Evolutionary conservation across 75 land plant genomes (phyloP).

Genomic region (Larix kaempferi): DNA sequence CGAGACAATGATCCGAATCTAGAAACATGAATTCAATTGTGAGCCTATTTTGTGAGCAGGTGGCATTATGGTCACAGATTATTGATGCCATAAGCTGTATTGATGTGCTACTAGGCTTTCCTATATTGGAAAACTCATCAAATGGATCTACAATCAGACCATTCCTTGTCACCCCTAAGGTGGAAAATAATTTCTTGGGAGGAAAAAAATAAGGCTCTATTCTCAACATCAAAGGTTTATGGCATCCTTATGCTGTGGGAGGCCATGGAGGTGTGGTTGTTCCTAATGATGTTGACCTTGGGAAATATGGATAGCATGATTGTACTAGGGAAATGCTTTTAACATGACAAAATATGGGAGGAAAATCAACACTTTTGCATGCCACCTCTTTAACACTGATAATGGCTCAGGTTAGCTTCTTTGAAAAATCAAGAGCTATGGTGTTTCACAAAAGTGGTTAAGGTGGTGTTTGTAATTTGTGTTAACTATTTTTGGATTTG

Average conservation of each 20-base stretch:
- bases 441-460: not conserved
- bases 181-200: too few relatives aligned
- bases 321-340: too few relatives aligned
- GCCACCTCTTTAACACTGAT: conserved; percentile 84
- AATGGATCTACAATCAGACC: too few relatives aligned
- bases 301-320: too few relatives aligned
- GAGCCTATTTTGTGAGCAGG: conserved; percentile 55
- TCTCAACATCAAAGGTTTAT: conserved; percentile 33
- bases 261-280: conserved; percentile 22
- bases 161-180: too few relatives aligned
- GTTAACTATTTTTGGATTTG: not conserved
- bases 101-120: too few relatives aligned
- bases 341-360: conserved; percentile 91
- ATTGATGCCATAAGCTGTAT: conserved; percentile 40
- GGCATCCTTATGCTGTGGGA: conserved; percentile 90
- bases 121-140: too few relatives aligned
- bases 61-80: conserved; percentile 53
- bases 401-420: conserved; percentile 73
- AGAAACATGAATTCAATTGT: conserved; percentile 39
- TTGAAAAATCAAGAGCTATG: not conserved
- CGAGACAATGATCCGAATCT: too few relatives aligned
- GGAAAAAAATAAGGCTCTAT: too few relatives aligned
- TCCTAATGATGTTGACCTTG: too few relatives aligned
- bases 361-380: conserved; percentile 20
- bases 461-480: not conserved